A percentile compares a stretch with the other conserved stretches of the same genome.
These are phyloP conservation scores for Oxytropis ochrocephala DNA, from an alignment of 306 rosid genomes.

Conservation along the genomic window DNA sequence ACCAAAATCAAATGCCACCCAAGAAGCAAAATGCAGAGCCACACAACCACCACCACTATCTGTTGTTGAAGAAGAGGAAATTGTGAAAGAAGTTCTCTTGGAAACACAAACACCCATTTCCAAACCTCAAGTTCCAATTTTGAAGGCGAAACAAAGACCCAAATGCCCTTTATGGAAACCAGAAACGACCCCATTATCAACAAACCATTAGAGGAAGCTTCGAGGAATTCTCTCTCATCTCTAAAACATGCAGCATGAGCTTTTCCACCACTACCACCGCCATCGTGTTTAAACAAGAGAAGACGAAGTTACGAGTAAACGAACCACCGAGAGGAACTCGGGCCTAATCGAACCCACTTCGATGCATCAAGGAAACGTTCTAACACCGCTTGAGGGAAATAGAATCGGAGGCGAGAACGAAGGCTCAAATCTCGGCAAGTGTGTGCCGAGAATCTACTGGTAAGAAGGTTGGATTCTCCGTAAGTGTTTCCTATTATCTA, in stretches of 20 bases:
- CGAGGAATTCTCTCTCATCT: constrained; percentile 47
- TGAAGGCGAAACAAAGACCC: constrained; percentile 19
- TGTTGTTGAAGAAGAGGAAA: constrained; percentile 48
- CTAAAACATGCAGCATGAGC: constrained; percentile 51
- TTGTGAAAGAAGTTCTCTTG: constrained; percentile 80
- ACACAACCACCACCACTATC: constrained; percentile 12
- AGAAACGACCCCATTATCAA: constrained; percentile 5
- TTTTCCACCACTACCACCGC: constrained; percentile 48
- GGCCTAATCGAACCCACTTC: constrained; percentile 14
- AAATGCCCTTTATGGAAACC: constrained; percentile 2
- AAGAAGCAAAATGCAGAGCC: constrained; percentile 15
- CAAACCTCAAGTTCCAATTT: constrained; percentile 31
- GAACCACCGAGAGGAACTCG: constrained; percentile 39
- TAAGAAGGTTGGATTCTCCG: too few species aligned
- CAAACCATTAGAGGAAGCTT: constrained; percentile 12
- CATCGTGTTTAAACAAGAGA: constrained; percentile 45
- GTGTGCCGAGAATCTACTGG: constrained; percentile 31
- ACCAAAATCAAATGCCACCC: constrained; percentile 19
- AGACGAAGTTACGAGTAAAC: constrained; percentile 70
- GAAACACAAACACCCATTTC: constrained; percentile 80
- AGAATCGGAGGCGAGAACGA: constrained; percentile 29
- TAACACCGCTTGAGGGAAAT: constrained; percentile 33
- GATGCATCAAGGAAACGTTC: constrained; percentile 44
- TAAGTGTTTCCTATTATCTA: too few species aligned
- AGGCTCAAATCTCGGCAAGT: constrained; percentile 29